Conservation (phyloP, 352 stramenopile genomes). For the Aphanomyces stellatus region DNA sequence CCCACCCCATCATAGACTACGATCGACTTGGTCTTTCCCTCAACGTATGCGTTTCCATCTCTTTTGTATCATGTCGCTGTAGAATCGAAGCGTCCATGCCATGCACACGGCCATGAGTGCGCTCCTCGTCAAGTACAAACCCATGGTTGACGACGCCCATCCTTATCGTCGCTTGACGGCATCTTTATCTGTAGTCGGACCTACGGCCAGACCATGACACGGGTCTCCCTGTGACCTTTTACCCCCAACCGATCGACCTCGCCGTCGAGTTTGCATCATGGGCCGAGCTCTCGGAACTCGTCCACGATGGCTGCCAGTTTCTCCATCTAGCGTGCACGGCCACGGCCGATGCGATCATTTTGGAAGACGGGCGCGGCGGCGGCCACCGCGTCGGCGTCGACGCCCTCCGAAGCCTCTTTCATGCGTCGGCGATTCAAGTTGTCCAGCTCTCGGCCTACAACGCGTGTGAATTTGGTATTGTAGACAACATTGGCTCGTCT, state of each 20-base stretch:
- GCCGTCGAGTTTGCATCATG: constrained; percentile 14
- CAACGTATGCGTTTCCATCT: background rate
- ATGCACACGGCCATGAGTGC: constrained; percentile 7
- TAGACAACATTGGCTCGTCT: background rate
- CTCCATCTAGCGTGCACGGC: constrained; percentile 3
- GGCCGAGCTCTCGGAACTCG: background rate
- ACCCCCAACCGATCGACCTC: background rate
- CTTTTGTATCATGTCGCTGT: background rate
- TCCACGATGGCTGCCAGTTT: constrained; percentile 9
- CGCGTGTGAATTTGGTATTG: background rate
- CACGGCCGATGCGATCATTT: background rate
- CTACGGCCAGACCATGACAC: background rate
- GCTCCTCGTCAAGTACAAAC: background rate
- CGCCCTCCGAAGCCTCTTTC: background rate
- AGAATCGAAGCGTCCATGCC: background rate
- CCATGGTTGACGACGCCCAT: background rate
- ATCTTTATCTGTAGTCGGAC: constrained; percentile 3
- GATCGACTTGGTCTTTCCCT: background rate
- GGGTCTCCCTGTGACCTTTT: background rate
- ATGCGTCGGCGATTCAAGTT: background rate
- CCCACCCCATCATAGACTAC: constrained; percentile 15
- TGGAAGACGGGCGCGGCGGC: constrained; percentile 13
- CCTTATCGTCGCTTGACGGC: background rate
- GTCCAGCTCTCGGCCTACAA: constrained; percentile 15
- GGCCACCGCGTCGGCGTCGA: background rate